Evolutionary conservation across 169 alveolate species (phyloP).

Genomic region (Cryptosporidium tyzzeri): DNA sequence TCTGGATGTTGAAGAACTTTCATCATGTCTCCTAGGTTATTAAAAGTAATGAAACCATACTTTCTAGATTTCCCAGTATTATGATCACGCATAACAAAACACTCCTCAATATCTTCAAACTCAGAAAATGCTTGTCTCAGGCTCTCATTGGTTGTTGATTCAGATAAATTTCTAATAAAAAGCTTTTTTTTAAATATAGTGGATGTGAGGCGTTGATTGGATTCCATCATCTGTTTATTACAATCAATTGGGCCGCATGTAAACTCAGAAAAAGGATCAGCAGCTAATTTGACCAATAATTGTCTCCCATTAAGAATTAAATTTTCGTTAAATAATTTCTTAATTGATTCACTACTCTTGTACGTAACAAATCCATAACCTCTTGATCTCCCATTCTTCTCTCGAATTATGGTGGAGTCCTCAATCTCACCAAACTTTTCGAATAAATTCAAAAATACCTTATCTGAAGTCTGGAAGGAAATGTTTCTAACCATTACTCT

Average conservation of each 20-base stretch:
- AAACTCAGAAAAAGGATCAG: conserved; percentile 78
- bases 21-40: conserved; percentile 80
- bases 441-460: conserved; percentile 79
- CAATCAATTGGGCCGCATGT: conserved; percentile 59
- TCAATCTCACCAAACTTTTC: conserved; percentile 82
- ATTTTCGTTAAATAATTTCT: conserved; percentile 77
- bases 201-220: conserved; percentile 75
- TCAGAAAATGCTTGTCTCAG: conserved; percentile 78
- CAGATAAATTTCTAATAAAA: conserved; percentile 83
- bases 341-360: conserved; percentile 82
- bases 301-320: conserved; percentile 79
- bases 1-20: conserved; percentile 83
- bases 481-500: conserved; percentile 83
- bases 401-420: conserved; percentile 85
- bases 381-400: conserved; percentile 83
- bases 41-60: conserved; percentile 82
- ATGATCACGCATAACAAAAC: conserved; percentile 81
- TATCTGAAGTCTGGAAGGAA: conserved; percentile 82
- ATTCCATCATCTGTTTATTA: conserved; percentile 45
- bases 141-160: conserved; percentile 79
- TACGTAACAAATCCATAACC: conserved; percentile 87
- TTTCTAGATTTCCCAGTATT: conserved; percentile 82
- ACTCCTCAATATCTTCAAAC: conserved; percentile 82
- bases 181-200: conserved; percentile 77
- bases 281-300: conserved; percentile 80